Evolutionary conservation across 441 rosid species (phyloP).

Genomic region (Dalechampia spathulata): DNA sequence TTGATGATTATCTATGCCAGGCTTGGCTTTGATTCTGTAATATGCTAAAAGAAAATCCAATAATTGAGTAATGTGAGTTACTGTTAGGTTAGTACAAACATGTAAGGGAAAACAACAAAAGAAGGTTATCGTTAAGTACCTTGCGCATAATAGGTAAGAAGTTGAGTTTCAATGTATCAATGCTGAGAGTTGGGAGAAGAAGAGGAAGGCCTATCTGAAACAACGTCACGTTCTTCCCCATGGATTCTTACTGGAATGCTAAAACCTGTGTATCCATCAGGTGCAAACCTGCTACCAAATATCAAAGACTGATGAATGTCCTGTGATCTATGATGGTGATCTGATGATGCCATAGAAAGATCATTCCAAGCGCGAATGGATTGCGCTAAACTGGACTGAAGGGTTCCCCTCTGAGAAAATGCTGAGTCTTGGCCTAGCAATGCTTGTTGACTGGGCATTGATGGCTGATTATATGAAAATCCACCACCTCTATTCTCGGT

Average conservation of each 20-base stretch:
- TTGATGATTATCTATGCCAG: neutral
- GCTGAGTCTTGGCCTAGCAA: conserved; percentile 52
- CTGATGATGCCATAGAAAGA: conserved; percentile 32
- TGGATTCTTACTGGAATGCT: conserved; percentile 83
- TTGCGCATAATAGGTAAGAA: too few relatives aligned
- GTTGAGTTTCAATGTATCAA: conserved; percentile 20
- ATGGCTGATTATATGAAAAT: conserved; percentile 34
- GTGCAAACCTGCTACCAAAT: conserved; percentile 44
- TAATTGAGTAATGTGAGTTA: too few relatives aligned
- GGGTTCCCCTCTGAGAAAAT: conserved; percentile 92
- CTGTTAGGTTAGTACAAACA: too few relatives aligned
- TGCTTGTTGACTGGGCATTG: conserved; percentile 25
- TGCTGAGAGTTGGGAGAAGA: conserved; percentile 83
- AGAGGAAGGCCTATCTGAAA: conserved; percentile 64
- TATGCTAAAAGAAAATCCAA: neutral
- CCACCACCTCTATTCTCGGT: conserved; percentile 41
- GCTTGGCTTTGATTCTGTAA: neutral
- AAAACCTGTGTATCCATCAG: conserved; percentile 48
- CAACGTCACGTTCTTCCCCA: conserved; percentile 61
- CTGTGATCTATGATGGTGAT: conserved; percentile 36
- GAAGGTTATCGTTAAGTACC: too few relatives aligned
- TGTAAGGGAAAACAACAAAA: too few relatives aligned
- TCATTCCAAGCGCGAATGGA: conserved; percentile 81
- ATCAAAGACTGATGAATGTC: conserved; percentile 40
- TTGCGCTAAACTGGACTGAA: conserved; percentile 93